Percentiles rank a stretch among this genome's conserved stretches.
phyloP scores from a whole-genome alignment of 768 basidiomycete species.

The Heimioporus sp. region DNA sequence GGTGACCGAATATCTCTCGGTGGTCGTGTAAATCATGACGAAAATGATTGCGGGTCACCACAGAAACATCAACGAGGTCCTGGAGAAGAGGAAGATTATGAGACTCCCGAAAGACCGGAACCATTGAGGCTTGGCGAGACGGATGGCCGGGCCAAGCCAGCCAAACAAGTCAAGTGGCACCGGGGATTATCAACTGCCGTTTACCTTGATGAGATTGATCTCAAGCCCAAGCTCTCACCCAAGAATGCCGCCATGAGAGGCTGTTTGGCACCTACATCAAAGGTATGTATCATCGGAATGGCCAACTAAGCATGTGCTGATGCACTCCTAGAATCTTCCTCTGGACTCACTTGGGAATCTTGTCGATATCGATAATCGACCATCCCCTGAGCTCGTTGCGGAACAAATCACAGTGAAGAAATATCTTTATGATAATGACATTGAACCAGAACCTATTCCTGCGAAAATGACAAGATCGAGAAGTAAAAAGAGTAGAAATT shows the following conservation, averaged over 20 bases:
- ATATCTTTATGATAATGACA: constrained; percentile 77
- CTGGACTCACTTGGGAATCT: constrained; percentile 77
- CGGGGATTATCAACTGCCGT: constrained; percentile 59
- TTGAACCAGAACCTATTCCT: constrained; percentile 32
- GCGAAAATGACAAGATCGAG: constrained; percentile 57
- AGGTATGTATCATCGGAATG: constrained; percentile 43
- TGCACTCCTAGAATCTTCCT: constrained; percentile 44
- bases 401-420: constrained; percentile 75
- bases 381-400: constrained; percentile 53
- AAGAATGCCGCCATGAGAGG: constrained; percentile 52
- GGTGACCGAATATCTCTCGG: constrained; percentile 2
- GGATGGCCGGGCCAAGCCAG: constrained; percentile 28
- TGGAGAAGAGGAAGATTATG: constrained; percentile 81
- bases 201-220: constrained; percentile 61
- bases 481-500: constrained; percentile 47
- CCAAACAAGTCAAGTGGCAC: constrained; percentile 78
- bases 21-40: constrained; percentile 18
- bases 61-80: constrained; percentile 58
- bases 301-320: background rate
- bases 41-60: constrained; percentile 19
- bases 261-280: constrained; percentile 65
- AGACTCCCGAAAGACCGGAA: constrained; percentile 54
- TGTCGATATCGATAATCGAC: constrained; percentile 48
- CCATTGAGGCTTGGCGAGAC: constrained; percentile 36
- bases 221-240: constrained; percentile 43